Conservation (phyloP, 495 filamentous ascomycete genomes). For the Zalerion maritima region DNA sequence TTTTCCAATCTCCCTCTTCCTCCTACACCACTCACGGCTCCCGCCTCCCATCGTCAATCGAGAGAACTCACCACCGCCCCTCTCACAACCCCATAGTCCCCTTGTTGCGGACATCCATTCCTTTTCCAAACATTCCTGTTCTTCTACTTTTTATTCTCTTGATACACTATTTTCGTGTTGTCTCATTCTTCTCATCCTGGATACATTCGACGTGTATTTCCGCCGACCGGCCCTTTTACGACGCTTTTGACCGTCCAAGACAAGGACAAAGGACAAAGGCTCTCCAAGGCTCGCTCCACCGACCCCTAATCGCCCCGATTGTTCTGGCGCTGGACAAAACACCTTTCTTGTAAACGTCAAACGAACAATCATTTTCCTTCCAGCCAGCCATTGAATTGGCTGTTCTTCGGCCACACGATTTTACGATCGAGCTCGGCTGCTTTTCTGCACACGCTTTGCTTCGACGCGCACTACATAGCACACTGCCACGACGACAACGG, state of each 20-base stretch:
- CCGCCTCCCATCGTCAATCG: constrained; percentile 1
- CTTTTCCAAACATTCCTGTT: constrained; percentile 4
- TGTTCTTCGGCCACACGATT: too few species aligned
- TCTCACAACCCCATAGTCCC: constrained; percentile 1
- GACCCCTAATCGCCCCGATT: constrained; percentile 6
- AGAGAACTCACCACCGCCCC: constrained; percentile 3
- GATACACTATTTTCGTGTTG: too few species aligned
- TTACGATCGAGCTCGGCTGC: too few species aligned
- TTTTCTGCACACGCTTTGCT: too few species aligned
- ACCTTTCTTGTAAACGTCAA: constrained; percentile 10
- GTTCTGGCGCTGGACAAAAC: too few species aligned
- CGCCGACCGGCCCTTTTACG: too few species aligned
- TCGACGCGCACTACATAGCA: constrained; percentile 8
- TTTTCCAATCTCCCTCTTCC: constrained; percentile 1
- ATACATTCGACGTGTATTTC: too few species aligned
- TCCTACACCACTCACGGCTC: neutral
- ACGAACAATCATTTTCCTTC: constrained; percentile 2
- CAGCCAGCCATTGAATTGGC: too few species aligned
- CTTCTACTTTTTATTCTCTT: constrained; percentile 11
- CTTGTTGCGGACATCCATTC: constrained; percentile 5
- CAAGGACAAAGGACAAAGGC: constrained; percentile 1
- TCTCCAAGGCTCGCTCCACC: neutral
- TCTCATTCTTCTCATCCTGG: too few species aligned
- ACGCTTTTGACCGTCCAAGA: constrained; percentile 1
- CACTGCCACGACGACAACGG: constrained; percentile 1